Percentiles rank a stretch among this genome's conserved stretches.
phyloP scores from a whole-genome alignment of 495 filamentous ascomycete genomes.

The Xylaria grammica region DNA sequence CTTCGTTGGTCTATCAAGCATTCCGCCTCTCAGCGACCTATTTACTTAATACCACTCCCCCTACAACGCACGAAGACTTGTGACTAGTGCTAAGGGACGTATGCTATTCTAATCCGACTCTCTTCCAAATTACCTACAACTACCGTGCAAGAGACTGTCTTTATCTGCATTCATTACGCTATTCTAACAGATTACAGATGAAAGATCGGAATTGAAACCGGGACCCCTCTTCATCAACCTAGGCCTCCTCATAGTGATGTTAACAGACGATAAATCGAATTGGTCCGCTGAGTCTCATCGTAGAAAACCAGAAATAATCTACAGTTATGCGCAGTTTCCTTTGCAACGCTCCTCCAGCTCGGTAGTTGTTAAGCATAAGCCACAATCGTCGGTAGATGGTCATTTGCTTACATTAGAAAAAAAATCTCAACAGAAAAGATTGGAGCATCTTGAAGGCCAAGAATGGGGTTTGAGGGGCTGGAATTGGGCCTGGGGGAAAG shows the following conservation, averaged over 20 bases:
- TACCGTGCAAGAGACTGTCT: neutral
- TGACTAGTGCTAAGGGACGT: too few species aligned
- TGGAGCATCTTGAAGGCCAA: neutral
- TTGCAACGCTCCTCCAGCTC: neutral
- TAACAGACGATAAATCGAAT: constrained; percentile 11
- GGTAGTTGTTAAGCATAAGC: neutral
- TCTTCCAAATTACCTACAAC: neutral
- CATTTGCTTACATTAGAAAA: neutral
- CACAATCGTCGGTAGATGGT: neutral
- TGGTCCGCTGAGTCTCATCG: neutral
- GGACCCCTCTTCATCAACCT: constrained; percentile 30
- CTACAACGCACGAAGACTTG: too few species aligned
- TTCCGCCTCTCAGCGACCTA: too few species aligned
- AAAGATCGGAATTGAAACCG: constrained; percentile 1
- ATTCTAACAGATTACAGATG: neutral
- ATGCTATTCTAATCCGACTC: neutral
- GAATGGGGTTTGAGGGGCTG: constrained; percentile 19
- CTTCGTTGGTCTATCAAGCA: too few species aligned
- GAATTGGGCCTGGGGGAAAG: constrained; percentile 26
- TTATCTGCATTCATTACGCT: neutral
- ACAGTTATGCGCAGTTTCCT: neutral
- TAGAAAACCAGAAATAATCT: neutral
- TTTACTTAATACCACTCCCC: too few species aligned
- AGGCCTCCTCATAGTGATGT: constrained; percentile 28
- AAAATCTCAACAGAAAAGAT: neutral